Evolutionary conservation across 805 yeast species (phyloP).

Genomic region (Jamesozyma rosinii): DNA sequence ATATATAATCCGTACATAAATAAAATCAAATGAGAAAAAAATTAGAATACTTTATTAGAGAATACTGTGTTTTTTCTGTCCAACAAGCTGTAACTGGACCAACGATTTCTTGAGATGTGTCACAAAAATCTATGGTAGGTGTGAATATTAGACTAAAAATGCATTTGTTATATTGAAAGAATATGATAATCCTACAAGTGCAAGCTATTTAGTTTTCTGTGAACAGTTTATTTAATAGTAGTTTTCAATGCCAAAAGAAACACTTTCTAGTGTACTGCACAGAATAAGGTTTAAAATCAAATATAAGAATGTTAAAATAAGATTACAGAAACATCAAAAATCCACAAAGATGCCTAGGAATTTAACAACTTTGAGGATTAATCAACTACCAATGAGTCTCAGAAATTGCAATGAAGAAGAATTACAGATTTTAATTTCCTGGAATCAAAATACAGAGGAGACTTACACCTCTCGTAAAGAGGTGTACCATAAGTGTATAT

Average conservation of each 20-base stretch:
- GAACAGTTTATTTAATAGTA: too few species aligned
- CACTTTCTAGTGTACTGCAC: background rate
- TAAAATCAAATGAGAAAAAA: background rate
- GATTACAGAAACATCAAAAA: background rate
- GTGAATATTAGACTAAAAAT: too few species aligned
- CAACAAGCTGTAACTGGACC: too few species aligned
- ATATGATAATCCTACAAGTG: background rate
- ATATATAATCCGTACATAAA: background rate
- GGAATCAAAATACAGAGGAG: background rate
- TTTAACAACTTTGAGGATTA: too few species aligned
- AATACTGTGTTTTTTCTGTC: background rate
- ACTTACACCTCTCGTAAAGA: background rate
- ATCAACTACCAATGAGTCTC: background rate
- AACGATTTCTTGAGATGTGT: too few species aligned
- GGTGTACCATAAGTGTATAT: background rate
- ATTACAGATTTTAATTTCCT: too few species aligned
- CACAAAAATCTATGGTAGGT: too few species aligned
- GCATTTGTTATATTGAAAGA: too few species aligned
- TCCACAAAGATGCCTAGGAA: background rate
- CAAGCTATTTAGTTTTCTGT: background rate
- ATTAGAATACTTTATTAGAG: background rate
- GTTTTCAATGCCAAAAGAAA: background rate
- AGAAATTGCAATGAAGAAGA: background rate
- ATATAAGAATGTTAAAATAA: conserved; percentile 1
- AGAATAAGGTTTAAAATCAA: background rate